Evolutionary conservation across 441 rosid species (phyloP).

Genomic region (Cnidoscolus chayamansa): DNA sequence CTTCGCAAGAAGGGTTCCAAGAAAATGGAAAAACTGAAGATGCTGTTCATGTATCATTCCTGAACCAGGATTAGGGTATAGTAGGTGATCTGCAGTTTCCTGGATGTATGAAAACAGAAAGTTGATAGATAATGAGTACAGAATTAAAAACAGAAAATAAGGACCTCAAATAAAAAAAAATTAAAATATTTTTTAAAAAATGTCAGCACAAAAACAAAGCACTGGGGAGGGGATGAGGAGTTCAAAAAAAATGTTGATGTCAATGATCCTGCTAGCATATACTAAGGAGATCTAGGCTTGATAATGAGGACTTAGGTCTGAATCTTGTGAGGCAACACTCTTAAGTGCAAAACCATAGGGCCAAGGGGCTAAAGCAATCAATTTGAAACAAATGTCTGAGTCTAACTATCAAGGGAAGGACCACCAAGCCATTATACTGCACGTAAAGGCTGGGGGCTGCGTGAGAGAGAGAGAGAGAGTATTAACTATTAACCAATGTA

Average conservation of each 20-base stretch:
- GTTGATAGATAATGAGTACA: slow-evolving; percentile 8
- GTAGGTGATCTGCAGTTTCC: slow-evolving; percentile 96
- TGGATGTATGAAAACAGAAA: slow-evolving; percentile 35
- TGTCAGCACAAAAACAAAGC: neutral
- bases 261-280: too few relatives aligned
- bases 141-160: neutral
- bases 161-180: neutral
- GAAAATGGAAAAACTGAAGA: slow-evolving; percentile 94
- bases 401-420: too few relatives aligned
- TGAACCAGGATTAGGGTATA: slow-evolving; percentile 98
- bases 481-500: neutral
- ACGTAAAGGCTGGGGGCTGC: neutral
- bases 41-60: slow-evolving; percentile 97
- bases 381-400: too few relatives aligned
- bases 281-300: too few relatives aligned
- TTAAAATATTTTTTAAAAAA: too few relatives aligned
- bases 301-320: too few relatives aligned
- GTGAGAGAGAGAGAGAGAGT: neutral
- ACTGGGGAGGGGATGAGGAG: neutral
- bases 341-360: too few relatives aligned
- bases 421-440: neutral
- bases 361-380: too few relatives aligned
- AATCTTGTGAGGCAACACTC: too few relatives aligned
- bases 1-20: slow-evolving; percentile 91
- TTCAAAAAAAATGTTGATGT: neutral